These are phyloP conservation scores for Phytopythium oedochilum DNA, from an alignment of 352 stramenopile genomes.

Conservation along the genomic window DNA sequence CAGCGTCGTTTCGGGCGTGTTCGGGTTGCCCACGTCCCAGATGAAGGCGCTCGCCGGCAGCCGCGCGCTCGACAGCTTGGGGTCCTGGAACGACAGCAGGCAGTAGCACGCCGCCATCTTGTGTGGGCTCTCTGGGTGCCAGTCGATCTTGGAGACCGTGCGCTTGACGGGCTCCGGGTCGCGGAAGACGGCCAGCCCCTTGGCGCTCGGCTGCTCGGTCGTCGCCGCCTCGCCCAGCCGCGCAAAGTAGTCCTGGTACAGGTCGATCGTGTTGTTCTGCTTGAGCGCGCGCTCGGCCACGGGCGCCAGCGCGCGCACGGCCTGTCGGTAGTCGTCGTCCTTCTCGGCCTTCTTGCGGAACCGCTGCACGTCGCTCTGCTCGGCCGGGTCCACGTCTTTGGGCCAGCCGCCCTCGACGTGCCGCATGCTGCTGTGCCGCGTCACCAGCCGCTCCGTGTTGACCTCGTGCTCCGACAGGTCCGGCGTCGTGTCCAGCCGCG, in stretches of 20 bases:
- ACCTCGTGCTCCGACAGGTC: slow-evolving; percentile 91
- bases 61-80: slow-evolving; percentile 81
- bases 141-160: slow-evolving; percentile 95
- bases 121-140: slow-evolving; percentile 94
- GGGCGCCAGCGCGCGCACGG: slow-evolving; percentile 91
- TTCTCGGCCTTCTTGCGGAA: slow-evolving; percentile 98
- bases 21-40: slow-evolving; percentile 97
- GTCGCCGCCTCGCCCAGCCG: slow-evolving; percentile 89
- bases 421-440: slow-evolving; percentile 92
- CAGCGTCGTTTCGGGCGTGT: slow-evolving; percentile 94
- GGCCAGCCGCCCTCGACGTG: slow-evolving; percentile 96
- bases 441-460: slow-evolving; percentile 93
- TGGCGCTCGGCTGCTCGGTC: slow-evolving; percentile 94
- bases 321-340: slow-evolving; percentile 95
- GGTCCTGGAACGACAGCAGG: slow-evolving; percentile 95
- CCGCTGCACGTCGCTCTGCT: slow-evolving; percentile 94
- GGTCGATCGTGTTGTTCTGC: slow-evolving; percentile 98
- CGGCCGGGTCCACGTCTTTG: slow-evolving; percentile 96
- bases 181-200: slow-evolving; percentile 96
- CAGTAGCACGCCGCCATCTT: slow-evolving; percentile 97
- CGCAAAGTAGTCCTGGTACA: slow-evolving; percentile 97
- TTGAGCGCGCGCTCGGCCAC: slow-evolving; percentile 93
- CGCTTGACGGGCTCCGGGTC: slow-evolving; percentile 92
- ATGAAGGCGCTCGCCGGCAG: slow-evolving; percentile 91
- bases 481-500: slow-evolving; percentile 86